Evolutionary conservation across 2,329 filamentous ascomycete genomes (phyloP).

Genomic region (Venturia pyrina): DNA sequence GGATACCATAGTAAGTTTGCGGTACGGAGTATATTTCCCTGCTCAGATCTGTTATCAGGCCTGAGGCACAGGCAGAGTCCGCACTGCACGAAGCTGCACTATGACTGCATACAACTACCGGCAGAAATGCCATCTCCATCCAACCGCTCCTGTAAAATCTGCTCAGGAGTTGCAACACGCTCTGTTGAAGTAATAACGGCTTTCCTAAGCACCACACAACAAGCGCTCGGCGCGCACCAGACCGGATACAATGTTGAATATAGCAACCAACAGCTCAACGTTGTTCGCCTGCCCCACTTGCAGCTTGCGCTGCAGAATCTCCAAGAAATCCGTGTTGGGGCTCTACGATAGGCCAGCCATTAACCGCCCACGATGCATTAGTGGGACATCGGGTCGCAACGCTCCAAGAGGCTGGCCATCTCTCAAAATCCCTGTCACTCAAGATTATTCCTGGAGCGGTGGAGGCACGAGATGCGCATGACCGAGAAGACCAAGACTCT

Average conservation of each 20-base stretch:
- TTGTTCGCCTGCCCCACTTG: neutral
- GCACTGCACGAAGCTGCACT: neutral
- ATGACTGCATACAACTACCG: neutral
- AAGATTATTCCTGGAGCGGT: constrained; percentile 2
- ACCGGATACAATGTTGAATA: neutral
- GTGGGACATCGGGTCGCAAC: neutral
- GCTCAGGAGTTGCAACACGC: neutral
- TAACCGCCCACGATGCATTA: constrained; percentile 5
- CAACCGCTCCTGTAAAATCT: neutral
- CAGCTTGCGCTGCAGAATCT: neutral
- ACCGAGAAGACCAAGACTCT: neutral
- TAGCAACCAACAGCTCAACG: constrained; percentile 1
- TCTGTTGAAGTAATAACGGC: neutral
- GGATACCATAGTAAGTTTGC: too few species aligned
- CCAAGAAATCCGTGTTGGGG: neutral
- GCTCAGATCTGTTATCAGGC: neutral
- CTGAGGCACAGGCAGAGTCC: neutral
- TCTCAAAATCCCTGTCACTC: neutral
- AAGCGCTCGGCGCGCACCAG: neutral
- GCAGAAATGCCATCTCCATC: neutral
- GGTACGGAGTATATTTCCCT: neutral
- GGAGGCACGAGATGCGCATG: constrained; percentile 3
- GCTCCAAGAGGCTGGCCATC: neutral
- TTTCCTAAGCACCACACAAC: neutral
- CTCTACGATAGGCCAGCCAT: neutral